Percentiles rank a stretch among this genome's conserved stretches.
phyloP scores from a whole-genome alignment of 345 rosid species.

The Hirschfeldia incana region DNA sequence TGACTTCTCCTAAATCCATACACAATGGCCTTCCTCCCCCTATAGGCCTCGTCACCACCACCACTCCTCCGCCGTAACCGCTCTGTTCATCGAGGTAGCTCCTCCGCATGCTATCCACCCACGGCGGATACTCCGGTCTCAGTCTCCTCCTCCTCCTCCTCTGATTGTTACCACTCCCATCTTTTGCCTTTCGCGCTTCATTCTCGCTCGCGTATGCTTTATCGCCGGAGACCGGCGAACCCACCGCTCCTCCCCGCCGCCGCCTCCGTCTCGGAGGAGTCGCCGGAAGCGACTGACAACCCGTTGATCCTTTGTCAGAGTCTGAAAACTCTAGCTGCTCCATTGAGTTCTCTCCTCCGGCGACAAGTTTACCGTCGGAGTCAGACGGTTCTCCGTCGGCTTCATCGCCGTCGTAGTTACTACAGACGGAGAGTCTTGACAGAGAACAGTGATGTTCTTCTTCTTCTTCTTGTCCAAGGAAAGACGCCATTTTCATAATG shows the following conservation, averaged over 20 bases:
- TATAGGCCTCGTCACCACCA: conserved; percentile 82
- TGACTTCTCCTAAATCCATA: conserved; percentile 89
- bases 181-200: conserved; percentile 48
- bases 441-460: conserved; percentile 25
- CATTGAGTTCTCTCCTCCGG: conserved; percentile 18
- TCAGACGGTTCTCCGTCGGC: conserved; percentile 38
- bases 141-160: conserved; percentile 38
- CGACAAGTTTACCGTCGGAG: conserved; percentile 8
- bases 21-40: conserved; percentile 83
- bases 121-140: conserved; percentile 36
- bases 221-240: conserved; percentile 22
- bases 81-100: conserved; percentile 26
- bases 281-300: conserved; percentile 34
- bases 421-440: conserved; percentile 40
- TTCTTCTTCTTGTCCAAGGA: conserved; percentile 30
- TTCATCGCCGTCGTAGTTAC: conserved; percentile 37
- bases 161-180: conserved; percentile 45
- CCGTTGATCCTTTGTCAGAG: conserved; percentile 36
- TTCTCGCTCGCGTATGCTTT: conserved; percentile 85
- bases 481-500: conserved; percentile 36
- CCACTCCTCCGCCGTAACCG: conserved; percentile 51
- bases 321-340: conserved; percentile 25
- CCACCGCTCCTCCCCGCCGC: neutral
- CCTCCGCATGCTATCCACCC: conserved; percentile 44
- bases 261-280: conserved; percentile 35